Conservation (phyloP, 495 filamentous ascomycete species). For the Lichina pygmaea region DNA sequence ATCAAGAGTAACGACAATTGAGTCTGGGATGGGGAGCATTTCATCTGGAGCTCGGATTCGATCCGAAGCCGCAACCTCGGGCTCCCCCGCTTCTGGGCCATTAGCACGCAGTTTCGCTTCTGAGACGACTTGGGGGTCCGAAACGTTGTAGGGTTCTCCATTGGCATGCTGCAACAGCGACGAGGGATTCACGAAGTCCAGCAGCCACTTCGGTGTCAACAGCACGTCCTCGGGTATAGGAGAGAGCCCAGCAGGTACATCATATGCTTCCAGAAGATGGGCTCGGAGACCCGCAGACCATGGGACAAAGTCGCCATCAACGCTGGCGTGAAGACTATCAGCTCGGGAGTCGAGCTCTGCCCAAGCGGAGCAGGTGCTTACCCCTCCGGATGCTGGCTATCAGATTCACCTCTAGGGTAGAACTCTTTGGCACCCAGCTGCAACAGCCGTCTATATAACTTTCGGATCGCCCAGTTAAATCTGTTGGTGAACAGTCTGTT, state of each 20-base stretch:
- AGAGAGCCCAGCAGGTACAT: slow-evolving; percentile 32
- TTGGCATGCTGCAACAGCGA: not conserved
- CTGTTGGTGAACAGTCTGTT: slow-evolving; percentile 15
- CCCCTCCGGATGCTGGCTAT: slow-evolving; percentile 86
- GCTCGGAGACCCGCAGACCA: slow-evolving; percentile 44
- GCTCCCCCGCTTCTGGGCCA: too few species aligned
- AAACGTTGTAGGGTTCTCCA: not conserved
- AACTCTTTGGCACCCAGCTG: slow-evolving; percentile 68
- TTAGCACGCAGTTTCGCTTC: too few species aligned
- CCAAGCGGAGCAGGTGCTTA: slow-evolving; percentile 13
- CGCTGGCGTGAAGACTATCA: slow-evolving; percentile 14
- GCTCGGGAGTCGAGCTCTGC: not conserved
- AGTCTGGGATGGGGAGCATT: slow-evolving; percentile 21
- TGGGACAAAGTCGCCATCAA: slow-evolving; percentile 58
- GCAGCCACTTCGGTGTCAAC: slow-evolving; percentile 55
- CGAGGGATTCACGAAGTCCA: slow-evolving; percentile 17
- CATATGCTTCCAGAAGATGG: slow-evolving; percentile 35
- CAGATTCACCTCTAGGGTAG: slow-evolving; percentile 55
- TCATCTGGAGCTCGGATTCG: not conserved
- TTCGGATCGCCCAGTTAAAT: slow-evolving; percentile 81
- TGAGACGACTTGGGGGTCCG: too few species aligned
- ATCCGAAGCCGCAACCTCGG: not conserved
- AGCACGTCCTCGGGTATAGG: slow-evolving; percentile 54
- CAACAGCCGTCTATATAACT: slow-evolving; percentile 57
- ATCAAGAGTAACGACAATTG: slow-evolving; percentile 16